Base-by-base conservation (phyloP, 768 basidiomycete species). In the Leccinum arenicola region DNA sequence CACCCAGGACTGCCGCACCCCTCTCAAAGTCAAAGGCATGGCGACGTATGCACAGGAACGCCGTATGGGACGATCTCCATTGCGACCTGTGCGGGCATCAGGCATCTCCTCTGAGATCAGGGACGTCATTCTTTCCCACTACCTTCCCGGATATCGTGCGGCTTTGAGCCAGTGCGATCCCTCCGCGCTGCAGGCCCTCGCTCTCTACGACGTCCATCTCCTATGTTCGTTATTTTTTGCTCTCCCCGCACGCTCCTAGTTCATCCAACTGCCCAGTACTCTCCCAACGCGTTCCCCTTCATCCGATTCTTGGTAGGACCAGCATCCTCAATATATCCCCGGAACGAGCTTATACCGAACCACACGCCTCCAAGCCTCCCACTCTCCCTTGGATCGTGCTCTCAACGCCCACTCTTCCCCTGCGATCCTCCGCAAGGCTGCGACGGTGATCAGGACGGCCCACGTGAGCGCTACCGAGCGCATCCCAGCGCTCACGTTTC, bases 221-320 rank as follows among this genome's bases (percentile, higher is more conserved):
- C 80, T 91, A 54, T 67, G 90, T 92, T 75, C 71, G 89, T 81
- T 48, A 43, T 35, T 51, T 59, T 51, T 63, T 58, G 55, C 43
- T 50, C 66, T 51, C 36, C 54, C 27, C 57, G 43, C 40, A 43
- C 36, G 15, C 53, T 25, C n/a, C 50, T 59, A 61, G 56, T 60
- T 59, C 54, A 47, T 38, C 27, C 27, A 27, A 27, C 27, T 27
- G 27, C 50, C 52, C 63, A 91, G 89, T 88, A 62, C 74, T 85
- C 51, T 90, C 90, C 0, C 86, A 87, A 65, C 76, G 76, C 9
- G 73, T 86, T 10, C 82, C 84, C 0, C 77, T 90, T 23, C 88
- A 90, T 27, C 64, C 78, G 77, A 35, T 27, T 27, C 27, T 27
- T 27, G 27, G 27, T 27, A 27, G 27, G 27, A 27, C 27, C 27